phyloP scores from a whole-genome alignment of 768 basidiomycete genomes.

The Mycena pura region DNA sequence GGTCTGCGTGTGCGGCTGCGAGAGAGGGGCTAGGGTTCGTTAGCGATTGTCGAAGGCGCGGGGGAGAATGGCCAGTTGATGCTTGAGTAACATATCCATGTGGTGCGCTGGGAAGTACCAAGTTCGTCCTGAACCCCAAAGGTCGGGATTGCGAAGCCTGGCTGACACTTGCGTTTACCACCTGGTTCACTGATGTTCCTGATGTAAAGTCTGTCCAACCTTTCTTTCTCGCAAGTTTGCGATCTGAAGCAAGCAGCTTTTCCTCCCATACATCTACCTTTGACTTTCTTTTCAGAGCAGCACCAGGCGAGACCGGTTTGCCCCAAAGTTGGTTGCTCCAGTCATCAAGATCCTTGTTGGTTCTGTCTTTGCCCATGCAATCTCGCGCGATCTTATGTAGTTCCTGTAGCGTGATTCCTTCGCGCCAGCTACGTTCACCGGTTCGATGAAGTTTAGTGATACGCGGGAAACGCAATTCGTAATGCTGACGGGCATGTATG shows the following conservation, averaged over 20 bases:
- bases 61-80: not conserved
- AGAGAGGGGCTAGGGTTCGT: not conserved
- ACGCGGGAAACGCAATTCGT: slow-evolving; percentile 86
- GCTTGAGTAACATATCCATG: not conserved
- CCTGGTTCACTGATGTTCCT: no score
- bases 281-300: slow-evolving; percentile 46
- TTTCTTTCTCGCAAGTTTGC: slow-evolving; percentile 12
- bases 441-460: slow-evolving; percentile 71
- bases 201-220: slow-evolving; percentile 5
- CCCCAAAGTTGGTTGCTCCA: slow-evolving; percentile 44
- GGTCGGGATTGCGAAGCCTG: not conserved
- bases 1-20: not conserved
- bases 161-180: not conserved
- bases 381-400: slow-evolving; percentile 63
- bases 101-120: not conserved
- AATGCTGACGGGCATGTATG: slow-evolving; percentile 55
- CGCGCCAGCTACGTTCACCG: slow-evolving; percentile 69
- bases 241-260: slow-evolving; percentile 40
- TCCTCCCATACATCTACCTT: slow-evolving; percentile 50
- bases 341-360: slow-evolving; percentile 58
- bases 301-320: slow-evolving; percentile 46
- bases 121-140: slow-evolving; percentile 9
- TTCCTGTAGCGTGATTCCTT: slow-evolving; percentile 54
- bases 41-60: not conserved
- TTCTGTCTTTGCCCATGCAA: slow-evolving; percentile 58